Evolutionary conservation across 352 stramenopile species (phyloP).

Genomic region (Peronospora farinosa): DNA sequence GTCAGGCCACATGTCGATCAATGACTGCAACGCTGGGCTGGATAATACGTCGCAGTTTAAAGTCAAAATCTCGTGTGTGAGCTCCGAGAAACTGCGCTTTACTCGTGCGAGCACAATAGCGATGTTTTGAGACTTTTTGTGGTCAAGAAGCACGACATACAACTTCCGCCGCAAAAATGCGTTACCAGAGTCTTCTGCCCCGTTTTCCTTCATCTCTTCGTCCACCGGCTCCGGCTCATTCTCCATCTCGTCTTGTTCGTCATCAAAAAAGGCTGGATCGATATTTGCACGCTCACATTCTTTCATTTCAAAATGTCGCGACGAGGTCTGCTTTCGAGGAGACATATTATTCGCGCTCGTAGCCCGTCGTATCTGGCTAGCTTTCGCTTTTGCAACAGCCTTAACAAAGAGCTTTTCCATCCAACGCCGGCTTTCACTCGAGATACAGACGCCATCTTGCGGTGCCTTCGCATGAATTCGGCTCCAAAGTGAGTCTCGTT

Average conservation of each 20-base stretch:
- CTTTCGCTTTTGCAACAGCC: conserved; percentile 27
- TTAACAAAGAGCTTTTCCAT: conserved; percentile 77
- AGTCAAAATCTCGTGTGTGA: conserved; percentile 54
- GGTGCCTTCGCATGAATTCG: conserved; percentile 25
- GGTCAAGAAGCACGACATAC: conserved; percentile 61
- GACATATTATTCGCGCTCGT: conserved; percentile 7
- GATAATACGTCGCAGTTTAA: conserved; percentile 63
- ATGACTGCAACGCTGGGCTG: conserved; percentile 54
- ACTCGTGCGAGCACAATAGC: conserved; percentile 69
- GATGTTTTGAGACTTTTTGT: conserved; percentile 86
- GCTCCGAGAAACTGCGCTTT: conserved; percentile 50
- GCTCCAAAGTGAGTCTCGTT: conserved; percentile 50
- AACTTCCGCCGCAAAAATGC: conserved; percentile 42
- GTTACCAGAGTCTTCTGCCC: conserved; percentile 1
- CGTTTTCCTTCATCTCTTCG: neutral
- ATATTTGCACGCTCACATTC: conserved; percentile 14
- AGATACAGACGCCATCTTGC: conserved; percentile 39
- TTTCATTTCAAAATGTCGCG: conserved; percentile 10
- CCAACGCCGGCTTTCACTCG: conserved; percentile 48
- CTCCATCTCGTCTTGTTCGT: conserved; percentile 19
- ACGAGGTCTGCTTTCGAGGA: conserved; percentile 3
- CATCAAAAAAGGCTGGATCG: conserved; percentile 12
- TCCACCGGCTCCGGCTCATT: conserved; percentile 20
- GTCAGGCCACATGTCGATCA: conserved; percentile 83
- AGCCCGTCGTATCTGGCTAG: conserved; percentile 14